Base-by-base conservation (phyloP, 2,329 filamentous ascomycete genomes). In the Nemania sp. region DNA sequence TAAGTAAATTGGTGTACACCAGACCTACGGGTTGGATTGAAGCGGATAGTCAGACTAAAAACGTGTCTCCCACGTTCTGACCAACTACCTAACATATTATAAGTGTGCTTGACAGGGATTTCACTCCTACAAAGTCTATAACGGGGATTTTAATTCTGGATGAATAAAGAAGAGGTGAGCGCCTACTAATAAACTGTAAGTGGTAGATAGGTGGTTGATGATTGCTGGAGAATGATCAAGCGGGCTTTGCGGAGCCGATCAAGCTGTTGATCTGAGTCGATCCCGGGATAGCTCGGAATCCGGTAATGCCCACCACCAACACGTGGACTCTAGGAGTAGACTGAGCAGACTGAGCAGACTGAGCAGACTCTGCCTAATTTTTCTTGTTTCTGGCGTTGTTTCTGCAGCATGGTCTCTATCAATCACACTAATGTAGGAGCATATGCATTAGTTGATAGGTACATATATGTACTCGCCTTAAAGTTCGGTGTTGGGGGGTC, bases 231-330 rank as follows among this genome's bases (percentile, higher is more conserved):
- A 45, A 24, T 55, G 51, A 49, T 53, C 15, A 24, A 49, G 57
- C 41, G 24, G 60, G 29, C 53, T 49, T 51, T 20, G 43, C 52
- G 24, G 49, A 52, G 62, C n/a, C 27, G 27, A 55, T 51, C 22
- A 65, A 41, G 41, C 26, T 18, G 43, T 38, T 45, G 20, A 51
- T 55, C 27, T 61, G 51, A 56, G 35, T 51, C 32, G 38, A 58
- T 45, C 5, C 41, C 41, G 18, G 41, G 41, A 41, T 8, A 22
- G 29, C 38, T 56, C 57, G 51, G 49, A 43, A 62, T 53, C 64
- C 22, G 52, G 51, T 61, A 47, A 47, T 51, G 47, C 47, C 47
- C 47, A 45, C 27, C 35, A 43, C 24, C 15, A 53, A 54, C 58
- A 45, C 24, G 47, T 29, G 35, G 35, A 27, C 3, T 26, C 29